These are phyloP conservation scores for Ophiostoma perfectum DNA, from an alignment of 2,329 filamentous ascomycete genomes.

Conservation along the genomic window DNA sequence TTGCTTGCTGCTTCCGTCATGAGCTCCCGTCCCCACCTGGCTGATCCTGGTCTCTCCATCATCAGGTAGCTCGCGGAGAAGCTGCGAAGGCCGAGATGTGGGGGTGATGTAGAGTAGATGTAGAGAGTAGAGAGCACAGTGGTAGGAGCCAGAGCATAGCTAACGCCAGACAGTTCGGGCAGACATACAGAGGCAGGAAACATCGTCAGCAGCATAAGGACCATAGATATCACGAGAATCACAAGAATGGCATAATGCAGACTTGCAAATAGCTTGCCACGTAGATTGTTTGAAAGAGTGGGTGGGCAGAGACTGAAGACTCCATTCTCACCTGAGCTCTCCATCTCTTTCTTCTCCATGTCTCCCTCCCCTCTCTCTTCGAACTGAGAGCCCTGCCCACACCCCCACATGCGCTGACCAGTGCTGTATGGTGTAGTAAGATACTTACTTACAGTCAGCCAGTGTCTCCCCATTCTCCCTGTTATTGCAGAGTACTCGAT, in stretches of 20 bases:
- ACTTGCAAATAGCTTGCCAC: neutral
- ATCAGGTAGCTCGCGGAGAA: conserved; percentile 1
- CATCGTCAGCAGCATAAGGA: neutral
- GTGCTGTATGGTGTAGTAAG: no score
- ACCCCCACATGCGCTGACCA: no score
- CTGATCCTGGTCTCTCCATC: neutral
- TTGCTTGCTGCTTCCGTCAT: conserved; percentile 4
- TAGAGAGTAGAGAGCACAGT: neutral
- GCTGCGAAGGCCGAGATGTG: neutral
- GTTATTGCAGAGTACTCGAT: no score
- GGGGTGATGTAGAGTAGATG: neutral
- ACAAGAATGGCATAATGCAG: neutral
- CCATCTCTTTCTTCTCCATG: neutral
- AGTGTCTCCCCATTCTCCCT: no score
- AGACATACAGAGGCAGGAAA: conserved; percentile 5
- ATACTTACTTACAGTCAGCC: no score
- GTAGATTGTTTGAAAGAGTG: neutral
- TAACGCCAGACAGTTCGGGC: neutral
- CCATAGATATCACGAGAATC: no score
- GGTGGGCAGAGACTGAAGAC: no score
- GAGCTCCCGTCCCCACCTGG: conserved; percentile 2
- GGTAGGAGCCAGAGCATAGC: neutral
- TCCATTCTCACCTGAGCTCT: neutral
- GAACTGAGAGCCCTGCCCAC: neutral
- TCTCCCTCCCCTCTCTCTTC: neutral